Evolutionary conservation across 768 basidiomycete genomes (phyloP), one percentile per base, ranked within the genome.

Genomic region (Leccinum subgranulosum): DNA sequence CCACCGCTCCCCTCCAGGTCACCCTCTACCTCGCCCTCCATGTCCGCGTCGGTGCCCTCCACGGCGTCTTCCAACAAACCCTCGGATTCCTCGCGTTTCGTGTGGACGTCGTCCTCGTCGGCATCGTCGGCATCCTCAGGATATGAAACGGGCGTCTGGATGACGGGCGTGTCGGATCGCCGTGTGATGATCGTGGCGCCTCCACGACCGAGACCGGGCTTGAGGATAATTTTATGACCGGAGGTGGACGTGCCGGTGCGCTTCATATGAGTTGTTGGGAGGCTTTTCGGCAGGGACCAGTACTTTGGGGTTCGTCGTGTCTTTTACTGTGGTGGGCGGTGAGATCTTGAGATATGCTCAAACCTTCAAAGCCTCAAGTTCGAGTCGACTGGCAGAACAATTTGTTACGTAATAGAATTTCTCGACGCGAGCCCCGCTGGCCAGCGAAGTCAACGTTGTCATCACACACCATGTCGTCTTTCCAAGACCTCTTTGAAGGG

Each of bases 221-320:
- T 78, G 57, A 76, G 75, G 10, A 76, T 77, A 45, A 77, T 78
- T 68, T 75, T 77, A 25, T 64, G 72, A 14, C 54, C 60, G 17
- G 64, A 58, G 4, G 64, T 67, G 34, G 65, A 67, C 11, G 59
- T 57, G 39, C 60, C 52, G 23, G 21, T 10, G 33, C 69, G 69
- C 29, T 65, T 71, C 69, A 71, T 69, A 2, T 49, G 51, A 48
- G 47, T 27, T 43, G 2, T 43, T 14, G 17, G 9, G n/a, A 10
- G 6, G 23, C 23, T 23, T 23, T 23, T 23, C 23, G 29, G 48
- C 6, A 21, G 15, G 28, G 23, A 33, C 10, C 7, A 10, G 6
- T 34, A n/a, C n/a, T n/a, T n/a, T 17, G 9, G 60, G 8, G 39
- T 19, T 57, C n/a, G 14, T 25, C 5, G 48, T 61, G 4, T n/a